Base-by-base conservation (phyloP, 2,329 filamentous ascomycete genomes). In the Bipolaris zeicola region DNA sequence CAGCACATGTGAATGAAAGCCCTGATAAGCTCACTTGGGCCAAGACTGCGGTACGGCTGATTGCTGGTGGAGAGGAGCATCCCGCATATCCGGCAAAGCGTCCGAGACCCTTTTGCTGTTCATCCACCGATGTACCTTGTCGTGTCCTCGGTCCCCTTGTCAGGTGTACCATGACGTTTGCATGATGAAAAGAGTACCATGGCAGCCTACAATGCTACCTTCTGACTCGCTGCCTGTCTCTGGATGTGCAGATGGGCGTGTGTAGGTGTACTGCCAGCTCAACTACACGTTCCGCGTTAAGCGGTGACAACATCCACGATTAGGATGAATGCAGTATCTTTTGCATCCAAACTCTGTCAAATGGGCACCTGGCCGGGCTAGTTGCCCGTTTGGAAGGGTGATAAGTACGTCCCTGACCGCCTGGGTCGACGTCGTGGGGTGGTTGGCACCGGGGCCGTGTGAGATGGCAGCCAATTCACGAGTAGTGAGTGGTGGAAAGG, bases 341-440 rank as follows among this genome's bases (percentile, higher is more conserved):
- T 16, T 47, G 51, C 44, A 36, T 38, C 24, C 31, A 33, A 43
- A 22, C 31, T 28, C 26, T 53, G 33, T n/a, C 20, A 7, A 37
- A 54, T 43, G 45, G 52, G 33, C 43, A 24, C 28, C 28, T 43
- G 34, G 22, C 48, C 53, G 53, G 53, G 33, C 41, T 36, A 55
- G 41, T 22, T 55, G 53, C 53, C 52, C 14, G 47, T 55, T 55
- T 55, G 47, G 48, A 41, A 31, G 34, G 46, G 48, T 46, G 22
- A 52, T 52, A 34, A 34, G 18, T 41, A 48, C 45, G 41, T 22
- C 18, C 22, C 34, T 55, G 53, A 52, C 53, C 53, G 53, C 53
- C 42, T 37, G 45, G 41, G 20, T 46, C 46, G 34, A 45, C 38
- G 18, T 36, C 41, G 34, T 46, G 42, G 42, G 43, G 48, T 34